Evolutionary conservation across 2,329 filamentous ascomycete species (phyloP).

Genomic region (Massarina eburnea): DNA sequence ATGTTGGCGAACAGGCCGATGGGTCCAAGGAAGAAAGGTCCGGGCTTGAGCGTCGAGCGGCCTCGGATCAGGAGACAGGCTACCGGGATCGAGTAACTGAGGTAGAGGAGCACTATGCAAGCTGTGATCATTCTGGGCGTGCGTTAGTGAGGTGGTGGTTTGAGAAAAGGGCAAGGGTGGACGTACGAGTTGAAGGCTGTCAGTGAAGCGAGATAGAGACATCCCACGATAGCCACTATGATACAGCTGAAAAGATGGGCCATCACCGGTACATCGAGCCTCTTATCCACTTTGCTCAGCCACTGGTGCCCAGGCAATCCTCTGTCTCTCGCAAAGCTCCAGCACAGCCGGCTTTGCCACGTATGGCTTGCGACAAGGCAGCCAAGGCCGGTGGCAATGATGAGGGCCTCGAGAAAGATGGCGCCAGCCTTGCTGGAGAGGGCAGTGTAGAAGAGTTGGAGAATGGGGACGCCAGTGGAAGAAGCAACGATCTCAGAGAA

Average conservation of each 20-base stretch:
- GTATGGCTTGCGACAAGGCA: slow-evolving; percentile 53
- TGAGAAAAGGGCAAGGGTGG: background rate
- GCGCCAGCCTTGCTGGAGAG: slow-evolving; percentile 48
- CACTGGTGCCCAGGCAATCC: slow-evolving; percentile 50
- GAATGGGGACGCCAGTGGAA: slow-evolving; percentile 50
- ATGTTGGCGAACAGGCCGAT: slow-evolving; percentile 41
- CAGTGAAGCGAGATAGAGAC: slow-evolving; percentile 48
- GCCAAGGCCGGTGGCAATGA: slow-evolving; percentile 52
- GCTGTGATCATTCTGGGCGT: slow-evolving; percentile 44
- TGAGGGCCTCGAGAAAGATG: slow-evolving; percentile 49
- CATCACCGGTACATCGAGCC: slow-evolving; percentile 48
- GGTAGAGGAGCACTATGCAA: slow-evolving; percentile 44
- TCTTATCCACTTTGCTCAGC: slow-evolving; percentile 45
- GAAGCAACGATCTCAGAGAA: slow-evolving; percentile 45
- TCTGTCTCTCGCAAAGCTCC: slow-evolving; percentile 56
- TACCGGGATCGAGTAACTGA: slow-evolving; percentile 47
- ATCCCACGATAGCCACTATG: slow-evolving; percentile 50
- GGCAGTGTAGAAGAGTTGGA: slow-evolving; percentile 51
- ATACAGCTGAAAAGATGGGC: slow-evolving; percentile 48
- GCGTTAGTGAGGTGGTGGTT: background rate
- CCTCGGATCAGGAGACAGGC: slow-evolving; percentile 49
- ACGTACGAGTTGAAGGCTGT: slow-evolving; percentile 47
- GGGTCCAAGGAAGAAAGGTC: slow-evolving; percentile 53
- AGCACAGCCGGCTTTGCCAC: slow-evolving; percentile 54
- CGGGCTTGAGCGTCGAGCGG: slow-evolving; percentile 46